Evolutionary conservation across 192 early-diverging fungal genomes (phyloP).

Genomic region (Phlyctochytrium bullatum): DNA sequence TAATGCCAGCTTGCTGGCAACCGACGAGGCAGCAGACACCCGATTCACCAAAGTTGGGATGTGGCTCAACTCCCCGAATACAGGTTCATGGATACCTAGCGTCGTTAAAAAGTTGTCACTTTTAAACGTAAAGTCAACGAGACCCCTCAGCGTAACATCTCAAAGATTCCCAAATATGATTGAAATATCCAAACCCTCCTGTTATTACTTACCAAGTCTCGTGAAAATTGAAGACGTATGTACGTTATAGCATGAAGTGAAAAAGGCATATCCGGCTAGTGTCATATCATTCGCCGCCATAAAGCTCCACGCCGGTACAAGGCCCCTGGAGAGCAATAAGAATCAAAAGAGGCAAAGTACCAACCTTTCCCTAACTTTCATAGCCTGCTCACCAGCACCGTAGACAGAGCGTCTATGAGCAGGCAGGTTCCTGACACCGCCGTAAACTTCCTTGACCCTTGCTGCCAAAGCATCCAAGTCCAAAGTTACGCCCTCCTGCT

Average conservation of each 20-base stretch:
- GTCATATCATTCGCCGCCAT: conserved; percentile 24
- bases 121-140: neutral
- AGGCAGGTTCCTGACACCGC: neutral
- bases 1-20: conserved; percentile 19
- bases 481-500: conserved; percentile 9
- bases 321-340: conserved; percentile 15
- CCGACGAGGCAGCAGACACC: conserved; percentile 23
- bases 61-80: conserved; percentile 34
- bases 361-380: conserved; percentile 32
- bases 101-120: neutral
- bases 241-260: conserved; percentile 41
- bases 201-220: conserved; percentile 32
- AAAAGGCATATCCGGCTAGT: conserved; percentile 46
- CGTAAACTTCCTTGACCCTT: neutral
- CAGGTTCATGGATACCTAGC: conserved; percentile 53
- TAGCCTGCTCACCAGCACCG: conserved; percentile 31
- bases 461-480: neutral
- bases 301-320: conserved; percentile 40
- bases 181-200: neutral
- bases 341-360: neutral
- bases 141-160: neutral
- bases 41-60: conserved; percentile 17
- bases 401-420: conserved; percentile 2
- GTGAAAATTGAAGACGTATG: conserved; percentile 44
- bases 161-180: conserved; percentile 8